Evolutionary conservation across 106 monocot genomes (phyloP).

Genomic region (Platanthera guangdongensis): DNA sequence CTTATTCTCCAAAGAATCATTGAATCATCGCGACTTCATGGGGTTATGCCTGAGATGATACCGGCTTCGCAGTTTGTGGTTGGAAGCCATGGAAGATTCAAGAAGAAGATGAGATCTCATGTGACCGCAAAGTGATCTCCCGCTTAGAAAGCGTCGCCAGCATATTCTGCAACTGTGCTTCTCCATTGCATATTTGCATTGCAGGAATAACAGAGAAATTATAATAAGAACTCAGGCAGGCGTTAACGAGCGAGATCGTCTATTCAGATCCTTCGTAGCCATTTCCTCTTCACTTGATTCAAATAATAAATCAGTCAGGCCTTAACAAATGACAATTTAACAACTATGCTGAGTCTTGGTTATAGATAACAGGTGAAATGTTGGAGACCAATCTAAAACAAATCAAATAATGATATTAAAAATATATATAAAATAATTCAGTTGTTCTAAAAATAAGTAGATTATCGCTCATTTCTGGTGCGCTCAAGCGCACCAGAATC

Average conservation of each 20-base stretch:
- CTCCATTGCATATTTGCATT: not conserved
- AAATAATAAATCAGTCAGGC: too few relatives aligned
- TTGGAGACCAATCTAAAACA: too few relatives aligned
- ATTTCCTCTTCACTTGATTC: too few relatives aligned
- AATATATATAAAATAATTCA: too few relatives aligned
- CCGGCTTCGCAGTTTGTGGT: not conserved
- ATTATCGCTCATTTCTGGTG: too few relatives aligned
- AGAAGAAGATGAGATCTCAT: constrained; percentile 33
- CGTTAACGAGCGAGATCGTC: too few relatives aligned
- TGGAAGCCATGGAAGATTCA: not conserved
- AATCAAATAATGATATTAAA: too few relatives aligned
- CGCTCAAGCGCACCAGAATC: too few relatives aligned
- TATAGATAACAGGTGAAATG: too few relatives aligned
- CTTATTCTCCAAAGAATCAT: not conserved
- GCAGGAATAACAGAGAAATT: not conserved
- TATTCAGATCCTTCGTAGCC: not conserved
- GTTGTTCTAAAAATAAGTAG: too few relatives aligned
- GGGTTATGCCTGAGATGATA: not conserved
- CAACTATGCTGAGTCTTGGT: too few relatives aligned
- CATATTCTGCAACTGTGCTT: constrained; percentile 34
- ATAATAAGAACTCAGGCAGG: not conserved
- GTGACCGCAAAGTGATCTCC: constrained; percentile 42
- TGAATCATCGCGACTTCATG: not conserved
- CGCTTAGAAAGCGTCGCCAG: constrained; percentile 25
- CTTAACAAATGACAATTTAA: too few relatives aligned